Base-by-base conservation (phyloP, 768 basidiomycete species). In the Rossbeevera mucosa region DNA sequence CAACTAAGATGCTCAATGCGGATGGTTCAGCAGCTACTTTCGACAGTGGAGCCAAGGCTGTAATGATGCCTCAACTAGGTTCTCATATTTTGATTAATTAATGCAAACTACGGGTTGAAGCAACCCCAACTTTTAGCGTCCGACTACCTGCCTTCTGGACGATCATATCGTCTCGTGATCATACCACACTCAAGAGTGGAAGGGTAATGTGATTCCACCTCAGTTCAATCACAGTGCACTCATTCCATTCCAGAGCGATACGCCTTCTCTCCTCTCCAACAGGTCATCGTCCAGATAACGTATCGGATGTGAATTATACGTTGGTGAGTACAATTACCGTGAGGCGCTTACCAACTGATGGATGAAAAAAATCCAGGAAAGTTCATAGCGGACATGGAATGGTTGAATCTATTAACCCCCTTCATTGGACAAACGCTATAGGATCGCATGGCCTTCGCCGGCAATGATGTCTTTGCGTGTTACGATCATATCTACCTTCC, bases 1-100 rank as follows among this genome's bases (percentile, higher is more conserved):
- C 83, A 13, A 88, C 83, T 0, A 89, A 84, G 62, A 69, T 87
- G 58, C 65, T 87, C 29, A 78, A 80, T 52, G 70, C 76, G 2
- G 83, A 88, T 58, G 88, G 88, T 47, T 72, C 80, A 16, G 57
- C 75, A n/a, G 85, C 81, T 40, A 85, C 69, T 38, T 88, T 84
- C 59, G 82, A 87, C 55, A 79, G 81, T 40, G 79, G 85, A 26
- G 75, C 77, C 14, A 78, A 71, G 54, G 86, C 81, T 9, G 66
- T 86, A 41, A 78, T 91, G 77, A 71, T 81, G 33, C 87, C 88
- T 41, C 79, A 79, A 52, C 76, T 87, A 57, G 81, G 88, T 84
- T 62, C 52, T 51, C 62, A 42, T 57, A 48, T 30, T 36, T 60
- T 43, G 31, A 52, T 53, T 43, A 36, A 52, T 53, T 41, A 38